These are phyloP conservation scores for Tolypocladium nubicola DNA, from an alignment of 2,329 filamentous ascomycete genomes.

Conservation along the genomic window DNA sequence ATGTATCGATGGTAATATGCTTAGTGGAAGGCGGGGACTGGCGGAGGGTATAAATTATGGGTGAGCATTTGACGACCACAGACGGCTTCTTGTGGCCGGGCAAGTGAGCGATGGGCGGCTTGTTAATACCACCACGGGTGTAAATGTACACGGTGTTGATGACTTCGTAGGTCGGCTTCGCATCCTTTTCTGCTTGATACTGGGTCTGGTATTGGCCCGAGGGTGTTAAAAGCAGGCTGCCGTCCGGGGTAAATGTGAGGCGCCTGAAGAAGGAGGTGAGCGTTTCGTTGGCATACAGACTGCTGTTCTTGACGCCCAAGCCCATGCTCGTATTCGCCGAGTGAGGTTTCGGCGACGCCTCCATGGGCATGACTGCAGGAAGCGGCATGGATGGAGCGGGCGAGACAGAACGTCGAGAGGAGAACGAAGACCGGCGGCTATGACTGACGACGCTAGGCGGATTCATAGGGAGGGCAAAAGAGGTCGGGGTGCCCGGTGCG, in stretches of 20 bases:
- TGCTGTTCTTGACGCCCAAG: conserved; percentile 68
- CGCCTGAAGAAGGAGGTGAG: conserved; percentile 94
- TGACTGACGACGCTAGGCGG: conserved; percentile 81
- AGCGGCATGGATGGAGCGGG: conserved; percentile 89
- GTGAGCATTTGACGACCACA: conserved; percentile 89
- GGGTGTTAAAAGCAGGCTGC: conserved; percentile 85
- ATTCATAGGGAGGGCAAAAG: conserved; percentile 87
- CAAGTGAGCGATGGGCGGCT: conserved; percentile 86
- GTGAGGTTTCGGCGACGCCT: conserved; percentile 73
- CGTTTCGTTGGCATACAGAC: conserved; percentile 92
- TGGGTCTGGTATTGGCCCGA: conserved; percentile 90
- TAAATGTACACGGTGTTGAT: conserved; percentile 99
- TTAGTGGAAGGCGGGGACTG: conserved; percentile 59
- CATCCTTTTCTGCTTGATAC: conserved; percentile 52
- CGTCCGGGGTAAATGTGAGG: conserved; percentile 89
- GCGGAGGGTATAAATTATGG: conserved; percentile 74
- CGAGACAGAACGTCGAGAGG: conserved; percentile 75
- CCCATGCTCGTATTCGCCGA: conserved; percentile 40
- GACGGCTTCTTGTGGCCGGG: conserved; percentile 98
- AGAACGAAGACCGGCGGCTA: conserved; percentile 91
- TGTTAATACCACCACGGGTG: conserved; percentile 90
- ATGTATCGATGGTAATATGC: conserved; percentile 91
- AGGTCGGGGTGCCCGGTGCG: conserved; percentile 86
- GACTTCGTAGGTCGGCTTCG: conserved; percentile 71
- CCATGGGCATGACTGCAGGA: conserved; percentile 90